A percentile compares a stretch with the other conserved stretches of the same genome.
These are phyloP conservation scores for Eimeria nieschulzi DNA, from an alignment of 169 alveolate genomes.

Conservation along the genomic window DNA sequence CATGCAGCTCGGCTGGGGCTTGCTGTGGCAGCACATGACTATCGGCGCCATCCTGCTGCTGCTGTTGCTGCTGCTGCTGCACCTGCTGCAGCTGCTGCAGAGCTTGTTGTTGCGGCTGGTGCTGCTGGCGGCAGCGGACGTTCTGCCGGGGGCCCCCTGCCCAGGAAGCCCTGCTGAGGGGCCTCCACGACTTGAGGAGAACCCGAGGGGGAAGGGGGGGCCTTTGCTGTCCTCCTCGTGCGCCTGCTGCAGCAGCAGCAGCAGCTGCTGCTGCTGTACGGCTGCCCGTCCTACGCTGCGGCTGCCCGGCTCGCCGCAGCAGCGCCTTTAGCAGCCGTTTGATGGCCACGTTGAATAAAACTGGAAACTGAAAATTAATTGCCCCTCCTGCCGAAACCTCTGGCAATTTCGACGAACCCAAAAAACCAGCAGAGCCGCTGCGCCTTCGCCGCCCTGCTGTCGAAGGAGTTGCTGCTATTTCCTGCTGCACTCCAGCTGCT, in stretches of 20 bases:
- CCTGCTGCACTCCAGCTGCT: background rate
- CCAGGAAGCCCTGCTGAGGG: constrained; percentile 43
- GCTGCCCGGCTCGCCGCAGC: constrained; percentile 53
- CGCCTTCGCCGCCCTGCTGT: constrained; percentile 32
- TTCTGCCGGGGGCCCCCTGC: constrained; percentile 19
- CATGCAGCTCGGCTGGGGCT: background rate
- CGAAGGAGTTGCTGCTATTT: background rate
- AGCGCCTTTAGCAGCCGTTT: constrained; percentile 50
- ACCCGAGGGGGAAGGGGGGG: constrained; percentile 58
- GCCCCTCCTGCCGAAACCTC: constrained; percentile 26
- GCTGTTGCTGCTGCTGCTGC: background rate
- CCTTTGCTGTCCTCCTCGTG: constrained; percentile 10
- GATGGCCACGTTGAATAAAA: constrained; percentile 33
- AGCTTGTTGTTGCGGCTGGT: constrained; percentile 19
- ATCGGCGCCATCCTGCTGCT: too few species aligned
- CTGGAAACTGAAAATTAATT: constrained; percentile 42
- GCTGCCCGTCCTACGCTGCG: constrained; percentile 4
- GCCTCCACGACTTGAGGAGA: constrained; percentile 48
- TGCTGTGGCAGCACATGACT: background rate
- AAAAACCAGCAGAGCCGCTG: background rate
- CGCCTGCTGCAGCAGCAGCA: constrained; percentile 4
- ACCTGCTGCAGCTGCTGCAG: constrained; percentile 40
- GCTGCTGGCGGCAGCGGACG: constrained; percentile 25
- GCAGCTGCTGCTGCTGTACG: constrained; percentile 3
- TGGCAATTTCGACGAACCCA: constrained; percentile 32